Percentiles rank a stretch among this genome's conserved stretches.
These are phyloP conservation scores for Microthlaspi erraticum DNA, from an alignment of 345 rosid species.

Conservation along the genomic window DNA sequence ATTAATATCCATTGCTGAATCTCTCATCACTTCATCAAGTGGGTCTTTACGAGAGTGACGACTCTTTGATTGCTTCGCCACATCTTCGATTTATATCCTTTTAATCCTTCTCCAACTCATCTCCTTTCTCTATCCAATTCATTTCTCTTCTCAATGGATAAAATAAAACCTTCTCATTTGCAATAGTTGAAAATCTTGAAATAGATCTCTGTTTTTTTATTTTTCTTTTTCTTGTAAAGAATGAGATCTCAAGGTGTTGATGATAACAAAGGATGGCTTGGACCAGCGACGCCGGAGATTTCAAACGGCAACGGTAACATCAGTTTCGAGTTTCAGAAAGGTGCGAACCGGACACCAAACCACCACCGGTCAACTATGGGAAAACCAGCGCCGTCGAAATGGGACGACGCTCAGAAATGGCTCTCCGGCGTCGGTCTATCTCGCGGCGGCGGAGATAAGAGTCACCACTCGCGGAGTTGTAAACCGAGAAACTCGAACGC, in stretches of 20 bases:
- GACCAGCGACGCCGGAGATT: conserved; percentile 51
- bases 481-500: conserved; percentile 90
- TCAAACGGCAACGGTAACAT: conserved; percentile 12
- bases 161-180: background rate
- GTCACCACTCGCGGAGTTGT: conserved; percentile 43
- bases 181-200: background rate
- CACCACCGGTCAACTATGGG: conserved; percentile 80
- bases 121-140: conserved; percentile 26
- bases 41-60: conserved; percentile 45
- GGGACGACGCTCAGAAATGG: conserved; percentile 99
- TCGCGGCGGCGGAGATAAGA: conserved; percentile 58
- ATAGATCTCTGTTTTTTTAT: conserved; percentile 1
- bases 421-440: conserved; percentile 69
- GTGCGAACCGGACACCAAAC: conserved; percentile 55
- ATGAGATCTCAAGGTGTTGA: conserved; percentile 57
- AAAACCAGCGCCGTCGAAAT: conserved; percentile 90
- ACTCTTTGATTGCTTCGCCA: conserved; percentile 43
- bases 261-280: conserved; percentile 37
- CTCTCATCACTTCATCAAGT: conserved; percentile 44
- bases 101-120: conserved; percentile 20
- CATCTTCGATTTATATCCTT: conserved; percentile 30
- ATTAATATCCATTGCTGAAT: conserved; percentile 33
- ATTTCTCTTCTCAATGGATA: background rate
- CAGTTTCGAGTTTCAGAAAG: conserved; percentile 77
- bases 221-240: background rate